Percentiles rank a stretch among this genome's conserved stretches.
These are phyloP conservation scores for Hypoxylon rickii DNA, from an alignment of 495 filamentous ascomycete species.

Conservation along the genomic window DNA sequence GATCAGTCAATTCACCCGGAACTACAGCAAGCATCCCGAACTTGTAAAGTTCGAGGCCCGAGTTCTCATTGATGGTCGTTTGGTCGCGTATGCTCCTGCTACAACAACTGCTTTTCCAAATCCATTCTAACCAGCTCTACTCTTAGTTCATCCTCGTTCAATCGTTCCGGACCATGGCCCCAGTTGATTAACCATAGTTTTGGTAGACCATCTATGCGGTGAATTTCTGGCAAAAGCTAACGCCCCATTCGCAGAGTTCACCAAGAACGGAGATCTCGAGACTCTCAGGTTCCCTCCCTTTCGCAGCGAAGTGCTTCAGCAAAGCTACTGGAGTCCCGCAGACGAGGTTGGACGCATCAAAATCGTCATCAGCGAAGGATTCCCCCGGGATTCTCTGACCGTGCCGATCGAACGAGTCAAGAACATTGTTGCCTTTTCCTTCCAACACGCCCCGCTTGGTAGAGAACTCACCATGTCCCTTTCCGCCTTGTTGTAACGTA, in stretches of 20 bases:
- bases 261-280: slow-evolving; percentile 65
- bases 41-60: slow-evolving; percentile 68
- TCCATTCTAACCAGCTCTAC: not conserved
- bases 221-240: not conserved
- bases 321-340: slow-evolving; percentile 72
- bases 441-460: slow-evolving; percentile 86
- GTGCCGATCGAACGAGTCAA: slow-evolving; percentile 70
- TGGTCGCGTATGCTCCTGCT: slow-evolving; percentile 63
- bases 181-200: slow-evolving; percentile 55
- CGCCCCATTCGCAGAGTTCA: slow-evolving; percentile 53
- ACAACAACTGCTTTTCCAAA: not conserved
- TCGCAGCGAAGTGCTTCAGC: slow-evolving; percentile 69
- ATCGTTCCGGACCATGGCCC: slow-evolving; percentile 63
- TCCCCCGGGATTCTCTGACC: slow-evolving; percentile 53
- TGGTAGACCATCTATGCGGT: slow-evolving; percentile 39
- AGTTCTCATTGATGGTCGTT: slow-evolving; percentile 71
- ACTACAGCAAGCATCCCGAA: slow-evolving; percentile 64
- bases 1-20: slow-evolving; percentile 63
- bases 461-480: slow-evolving; percentile 31
- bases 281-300: slow-evolving; percentile 74
- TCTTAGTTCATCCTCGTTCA: slow-evolving; percentile 59
- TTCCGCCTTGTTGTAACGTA: slow-evolving; percentile 12
- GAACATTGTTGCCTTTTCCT: slow-evolving; percentile 78
- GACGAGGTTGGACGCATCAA: slow-evolving; percentile 76
- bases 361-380: slow-evolving; percentile 78